These are phyloP conservation scores for Houttuynia cordata DNA, from an alignment of 164 flowering plant species.

Conservation along the genomic window DNA sequence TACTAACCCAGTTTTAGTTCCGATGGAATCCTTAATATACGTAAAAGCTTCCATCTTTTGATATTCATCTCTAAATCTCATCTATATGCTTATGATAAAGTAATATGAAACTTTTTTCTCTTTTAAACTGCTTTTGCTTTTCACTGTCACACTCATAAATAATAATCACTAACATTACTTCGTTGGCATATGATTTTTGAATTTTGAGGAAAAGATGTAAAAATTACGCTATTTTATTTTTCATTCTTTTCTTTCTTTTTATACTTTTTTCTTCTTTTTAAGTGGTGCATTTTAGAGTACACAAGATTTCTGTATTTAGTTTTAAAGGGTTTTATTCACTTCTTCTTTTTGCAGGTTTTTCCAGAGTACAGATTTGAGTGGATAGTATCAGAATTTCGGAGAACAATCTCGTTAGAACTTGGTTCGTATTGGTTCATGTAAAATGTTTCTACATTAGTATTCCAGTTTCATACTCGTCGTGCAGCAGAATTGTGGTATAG, in stretches of 20 bases:
- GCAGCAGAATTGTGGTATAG: not conserved
- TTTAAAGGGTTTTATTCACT: not conserved
- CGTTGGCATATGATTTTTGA: no score
- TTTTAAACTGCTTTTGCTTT: no score
- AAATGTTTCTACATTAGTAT: not conserved
- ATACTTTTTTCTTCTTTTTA: not conserved
- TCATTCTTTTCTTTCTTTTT: not conserved
- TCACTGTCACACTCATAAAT: no score
- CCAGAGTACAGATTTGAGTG: slow-evolving; percentile 83
- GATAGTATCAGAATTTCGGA: slow-evolving; percentile 58
- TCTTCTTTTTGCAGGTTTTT: slow-evolving; percentile 43
- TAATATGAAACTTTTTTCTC: no score
- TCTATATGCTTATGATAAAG: no score
- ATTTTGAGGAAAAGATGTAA: no score
- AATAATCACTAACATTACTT: no score
- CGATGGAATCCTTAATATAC: not conserved
- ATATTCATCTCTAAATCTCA: no score
- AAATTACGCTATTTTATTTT: not conserved
- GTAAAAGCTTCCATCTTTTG: no score
- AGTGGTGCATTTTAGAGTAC: not conserved
- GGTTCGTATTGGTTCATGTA: slow-evolving; percentile 34
- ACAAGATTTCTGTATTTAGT: not conserved
- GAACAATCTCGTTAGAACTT: slow-evolving; percentile 61
- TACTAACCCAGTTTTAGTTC: no score
- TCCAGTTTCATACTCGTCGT: not conserved